These are phyloP conservation scores for Aspergillus flavus DNA, from an alignment of 2,329 filamentous ascomycete species.

Conservation along the genomic window DNA sequence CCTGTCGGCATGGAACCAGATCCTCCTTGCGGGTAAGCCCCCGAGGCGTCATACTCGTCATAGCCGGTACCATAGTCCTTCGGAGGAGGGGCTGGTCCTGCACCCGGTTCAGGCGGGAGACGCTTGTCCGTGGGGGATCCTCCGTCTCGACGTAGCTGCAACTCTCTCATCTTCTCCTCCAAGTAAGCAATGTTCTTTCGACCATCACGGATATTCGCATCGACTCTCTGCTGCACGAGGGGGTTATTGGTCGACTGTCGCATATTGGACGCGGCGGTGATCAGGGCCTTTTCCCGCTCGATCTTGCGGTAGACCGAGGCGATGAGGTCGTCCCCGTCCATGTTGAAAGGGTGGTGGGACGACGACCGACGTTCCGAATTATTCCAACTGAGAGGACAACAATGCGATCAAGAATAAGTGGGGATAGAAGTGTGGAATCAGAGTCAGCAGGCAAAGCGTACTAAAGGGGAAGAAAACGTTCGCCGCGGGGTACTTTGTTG, in stretches of 20 bases:
- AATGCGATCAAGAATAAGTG: slow-evolving; percentile 11
- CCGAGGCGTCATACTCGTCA: slow-evolving; percentile 64
- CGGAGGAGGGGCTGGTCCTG: slow-evolving; percentile 67
- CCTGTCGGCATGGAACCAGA: slow-evolving; percentile 77
- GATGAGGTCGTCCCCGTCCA: slow-evolving; percentile 64
- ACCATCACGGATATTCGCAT: slow-evolving; percentile 91
- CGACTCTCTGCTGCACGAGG: slow-evolving; percentile 83
- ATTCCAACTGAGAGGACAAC: slow-evolving; percentile 17
- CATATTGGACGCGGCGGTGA: slow-evolving; percentile 93
- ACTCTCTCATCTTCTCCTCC: slow-evolving; percentile 84
- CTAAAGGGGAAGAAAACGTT: slow-evolving; percentile 13
- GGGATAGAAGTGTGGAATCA: slow-evolving; percentile 2
- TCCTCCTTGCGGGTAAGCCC: slow-evolving; percentile 61
- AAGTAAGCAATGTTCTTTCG: slow-evolving; percentile 93
- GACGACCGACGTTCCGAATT: slow-evolving; percentile 11
- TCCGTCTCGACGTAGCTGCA: slow-evolving; percentile 72
- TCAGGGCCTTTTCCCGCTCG: slow-evolving; percentile 92
- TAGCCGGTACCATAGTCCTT: slow-evolving; percentile 62
- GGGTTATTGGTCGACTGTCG: slow-evolving; percentile 94
- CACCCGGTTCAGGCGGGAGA: slow-evolving; percentile 46
- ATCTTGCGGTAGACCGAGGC: slow-evolving; percentile 94
- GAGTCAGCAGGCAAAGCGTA: slow-evolving; percentile 6
- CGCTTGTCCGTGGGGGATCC: slow-evolving; percentile 52
- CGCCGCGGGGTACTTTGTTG: slow-evolving; percentile 30
- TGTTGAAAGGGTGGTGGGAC: slow-evolving; percentile 43